phyloP scores from a whole-genome alignment of 139 green algal genomes.

The Diplosphaera chodatii region DNA sequence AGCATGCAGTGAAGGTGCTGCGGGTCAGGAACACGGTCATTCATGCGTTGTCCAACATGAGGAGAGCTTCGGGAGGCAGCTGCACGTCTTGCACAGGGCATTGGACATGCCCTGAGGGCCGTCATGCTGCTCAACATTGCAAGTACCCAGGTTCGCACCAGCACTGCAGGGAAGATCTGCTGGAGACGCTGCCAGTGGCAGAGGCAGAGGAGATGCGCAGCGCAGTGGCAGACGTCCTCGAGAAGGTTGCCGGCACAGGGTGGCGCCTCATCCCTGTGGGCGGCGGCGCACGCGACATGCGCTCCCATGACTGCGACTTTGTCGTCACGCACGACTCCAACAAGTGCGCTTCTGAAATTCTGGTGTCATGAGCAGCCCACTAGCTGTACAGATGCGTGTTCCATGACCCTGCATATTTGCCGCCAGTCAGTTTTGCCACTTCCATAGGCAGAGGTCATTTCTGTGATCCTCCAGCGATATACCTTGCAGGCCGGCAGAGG shows the following conservation, averaged over 20 bases:
- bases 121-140: too few relatives aligned
- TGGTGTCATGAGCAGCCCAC: too few relatives aligned
- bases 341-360: too few relatives aligned
- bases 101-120: background rate
- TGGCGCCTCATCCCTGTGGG: constrained; percentile 26
- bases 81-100: background rate
- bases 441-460: too few relatives aligned
- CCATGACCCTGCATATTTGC: too few relatives aligned
- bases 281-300: constrained; percentile 6
- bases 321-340: constrained; percentile 9
- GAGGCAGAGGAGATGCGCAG: constrained; percentile 24
- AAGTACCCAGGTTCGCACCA: background rate
- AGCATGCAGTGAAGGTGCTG: too few relatives aligned
- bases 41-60: too few relatives aligned
- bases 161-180: background rate
- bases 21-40: too few relatives aligned
- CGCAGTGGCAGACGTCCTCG: constrained; percentile 7
- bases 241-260: background rate
- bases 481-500: constrained; percentile 9
- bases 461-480: too few relatives aligned
- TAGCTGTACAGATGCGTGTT: too few relatives aligned
- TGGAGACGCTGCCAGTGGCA: constrained; percentile 1
- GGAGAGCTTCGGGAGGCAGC: too few relatives aligned
- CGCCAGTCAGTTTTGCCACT: too few relatives aligned
- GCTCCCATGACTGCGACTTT: constrained; percentile 27